Percentiles rank a stretch among this genome's conserved stretches.
phyloP scores from a whole-genome alignment of 768 basidiomycete genomes.

The Tulasnella sp. region DNA sequence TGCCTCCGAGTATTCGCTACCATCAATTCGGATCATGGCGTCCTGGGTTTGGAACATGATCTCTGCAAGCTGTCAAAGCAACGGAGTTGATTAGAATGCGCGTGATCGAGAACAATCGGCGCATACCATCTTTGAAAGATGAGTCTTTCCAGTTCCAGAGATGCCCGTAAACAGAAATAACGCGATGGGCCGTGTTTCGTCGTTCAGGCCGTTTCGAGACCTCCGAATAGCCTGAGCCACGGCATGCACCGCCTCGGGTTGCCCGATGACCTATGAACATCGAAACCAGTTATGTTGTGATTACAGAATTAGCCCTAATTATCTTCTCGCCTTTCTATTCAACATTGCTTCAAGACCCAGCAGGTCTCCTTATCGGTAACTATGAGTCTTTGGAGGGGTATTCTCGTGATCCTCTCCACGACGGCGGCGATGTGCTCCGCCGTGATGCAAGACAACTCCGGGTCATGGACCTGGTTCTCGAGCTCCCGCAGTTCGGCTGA shows the following conservation, averaged over 20 bases:
- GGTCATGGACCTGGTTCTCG: constrained; percentile 86
- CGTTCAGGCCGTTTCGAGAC: too few species aligned
- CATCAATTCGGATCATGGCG: constrained; percentile 86
- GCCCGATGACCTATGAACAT: too few species aligned
- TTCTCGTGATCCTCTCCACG: constrained; percentile 86
- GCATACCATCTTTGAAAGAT: constrained; percentile 23
- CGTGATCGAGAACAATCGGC: background rate
- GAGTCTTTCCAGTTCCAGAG: constrained; percentile 83
- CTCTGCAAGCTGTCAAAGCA: constrained; percentile 53
- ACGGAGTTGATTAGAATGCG: too few species aligned
- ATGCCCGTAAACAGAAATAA: constrained; percentile 84
- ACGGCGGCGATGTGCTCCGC: constrained; percentile 89
- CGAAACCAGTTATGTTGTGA: too few species aligned
- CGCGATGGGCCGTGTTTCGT: too few species aligned
- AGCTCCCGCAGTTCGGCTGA: too few species aligned
- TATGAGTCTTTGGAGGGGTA: constrained; percentile 80
- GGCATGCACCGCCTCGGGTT: too few species aligned
- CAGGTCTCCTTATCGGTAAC: constrained; percentile 77
- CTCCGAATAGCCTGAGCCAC: too few species aligned
- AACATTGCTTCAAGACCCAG: too few species aligned
- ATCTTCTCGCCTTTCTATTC: too few species aligned
- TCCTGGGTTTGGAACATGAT: constrained; percentile 82
- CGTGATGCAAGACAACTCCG: constrained; percentile 49
- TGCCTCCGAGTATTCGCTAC: constrained; percentile 84
- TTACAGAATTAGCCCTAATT: too few species aligned